Evolutionary conservation across 2,329 filamentous ascomycete genomes (phyloP), one percentile per base, ranked within the genome.

Genomic region (Aspergillus quadricinctus): DNA sequence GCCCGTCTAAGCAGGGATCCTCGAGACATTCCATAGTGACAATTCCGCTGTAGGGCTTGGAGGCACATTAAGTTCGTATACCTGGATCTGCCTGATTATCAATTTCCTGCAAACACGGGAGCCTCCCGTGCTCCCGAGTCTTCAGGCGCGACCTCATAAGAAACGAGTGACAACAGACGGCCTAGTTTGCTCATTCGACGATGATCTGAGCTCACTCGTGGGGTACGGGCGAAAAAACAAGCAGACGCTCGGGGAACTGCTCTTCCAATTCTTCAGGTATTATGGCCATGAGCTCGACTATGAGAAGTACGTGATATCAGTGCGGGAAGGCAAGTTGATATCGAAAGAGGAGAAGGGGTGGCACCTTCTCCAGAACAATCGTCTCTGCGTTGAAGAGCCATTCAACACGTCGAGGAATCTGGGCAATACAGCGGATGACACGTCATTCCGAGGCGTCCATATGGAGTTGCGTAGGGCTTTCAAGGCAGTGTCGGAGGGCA

Each of bases 41-140:
- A 46, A 31, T 43, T 54, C 19, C 28, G 28, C 48, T 29, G 35
- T 70, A 95, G 94, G 89, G 57, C 91, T 92, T 70, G 92, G 94
- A 60, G 92, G 91, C 56, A 99, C 94, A 6, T 81, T 99, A 58
- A 97, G 93, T 74, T 99, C 94, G 19, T 99, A 99, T 71, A 97
- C 94, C 23, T 99, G 94, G 94, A 97, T 97, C 71, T 99, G 94
- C 75, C 85, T 99, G 81, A 96, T 97, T 64, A 88, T 99, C 70
- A 95, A 92, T 64, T 99, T 97, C 69, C 82, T 99, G 27, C 94
- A 99, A 75, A 88, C 91, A 52, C 86, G 92, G 66, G 82, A 88
- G 57, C 89, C 91, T 17, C 89, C 93, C 0, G 84, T 99, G 54
- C 76, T 99, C 23, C 94, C 94, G 3, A 86, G 89, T 17, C 80